phyloP scores from a whole-genome alignment of 805 yeast species.

The Lipomyces starkeyi region DNA sequence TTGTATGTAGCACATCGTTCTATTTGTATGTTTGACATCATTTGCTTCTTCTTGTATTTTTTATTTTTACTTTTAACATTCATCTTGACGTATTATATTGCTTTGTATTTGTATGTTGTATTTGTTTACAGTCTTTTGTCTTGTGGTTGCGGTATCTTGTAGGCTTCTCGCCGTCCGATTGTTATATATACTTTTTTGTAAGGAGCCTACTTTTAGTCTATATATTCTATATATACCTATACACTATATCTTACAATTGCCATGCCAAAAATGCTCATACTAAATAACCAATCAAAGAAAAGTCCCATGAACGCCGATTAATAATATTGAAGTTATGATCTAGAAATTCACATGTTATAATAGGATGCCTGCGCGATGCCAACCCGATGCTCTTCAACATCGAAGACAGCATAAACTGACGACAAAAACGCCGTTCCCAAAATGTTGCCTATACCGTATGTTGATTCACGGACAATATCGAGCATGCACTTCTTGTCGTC shows the following conservation, averaged over 20 bases:
- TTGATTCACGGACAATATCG: conserved; percentile 31
- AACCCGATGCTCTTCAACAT: conserved; percentile 16
- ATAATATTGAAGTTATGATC: neutral
- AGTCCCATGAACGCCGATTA: conserved; percentile 13
- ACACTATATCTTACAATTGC: neutral
- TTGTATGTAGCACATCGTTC: conserved; percentile 4
- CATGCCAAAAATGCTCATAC: neutral
- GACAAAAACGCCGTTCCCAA: conserved; percentile 34
- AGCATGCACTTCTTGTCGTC: conserved; percentile 20
- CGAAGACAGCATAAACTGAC: conserved; percentile 30
- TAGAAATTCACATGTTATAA: conserved; percentile 8
- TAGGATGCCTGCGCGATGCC: conserved; percentile 32
- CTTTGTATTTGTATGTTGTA: conserved; percentile 7
- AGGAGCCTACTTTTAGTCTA: neutral
- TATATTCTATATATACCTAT: conserved; percentile 7
- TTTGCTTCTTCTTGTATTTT: neutral
- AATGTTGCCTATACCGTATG: conserved; percentile 31
- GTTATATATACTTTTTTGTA: conserved; percentile 3
- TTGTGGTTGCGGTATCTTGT: neutral
- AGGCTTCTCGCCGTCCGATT: neutral
- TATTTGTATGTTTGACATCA: neutral
- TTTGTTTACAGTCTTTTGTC: neutral
- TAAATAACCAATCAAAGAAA: neutral
- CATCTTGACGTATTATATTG: conserved; percentile 3
- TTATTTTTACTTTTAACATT: neutral